Evolutionary conservation across 1,284 basidiomycete species (phyloP).

Genomic region (Neonothopanus nambi): DNA sequence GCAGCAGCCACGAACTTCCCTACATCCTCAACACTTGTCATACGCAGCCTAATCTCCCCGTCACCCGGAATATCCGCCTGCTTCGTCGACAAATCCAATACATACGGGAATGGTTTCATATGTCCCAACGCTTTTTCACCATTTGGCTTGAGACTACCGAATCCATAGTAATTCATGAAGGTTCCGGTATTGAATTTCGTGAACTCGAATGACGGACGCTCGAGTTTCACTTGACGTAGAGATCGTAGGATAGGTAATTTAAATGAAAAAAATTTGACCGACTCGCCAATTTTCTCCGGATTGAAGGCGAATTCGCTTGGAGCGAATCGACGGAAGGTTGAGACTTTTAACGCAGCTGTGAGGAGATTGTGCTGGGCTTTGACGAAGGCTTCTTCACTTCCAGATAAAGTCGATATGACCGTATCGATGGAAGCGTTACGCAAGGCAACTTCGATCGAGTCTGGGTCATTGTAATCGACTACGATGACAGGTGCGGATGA

Average conservation of each 20-base stretch:
- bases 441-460: constrained; percentile 3
- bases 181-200: constrained; percentile 7
- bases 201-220: neutral
- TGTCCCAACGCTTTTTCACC: too few relatives aligned
- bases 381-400: constrained; percentile 1
- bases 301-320: constrained; percentile 12
- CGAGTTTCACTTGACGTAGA: constrained; percentile 10
- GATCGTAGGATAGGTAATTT: constrained; percentile 7
- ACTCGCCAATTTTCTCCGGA: constrained; percentile 1
- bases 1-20: constrained; percentile 12
- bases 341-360: constrained; percentile 7
- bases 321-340: constrained; percentile 11
- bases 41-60: constrained; percentile 7
- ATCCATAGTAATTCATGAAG: constrained; percentile 12
- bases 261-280: constrained; percentile 5
- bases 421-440: constrained; percentile 7
- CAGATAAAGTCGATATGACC: constrained; percentile 8
- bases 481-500: neutral
- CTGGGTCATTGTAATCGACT: constrained; percentile 5
- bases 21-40: constrained; percentile 10
- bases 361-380: constrained; percentile 11
- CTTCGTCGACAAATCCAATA: neutral
- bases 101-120: too few relatives aligned
- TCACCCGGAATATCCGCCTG: constrained; percentile 14
- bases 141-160: constrained; percentile 6